Percentiles rank a stretch among this genome's conserved stretches.
Evolutionary conservation across 345 rosid species (phyloP).

Genomic region (Corchorus olitorius): DNA sequence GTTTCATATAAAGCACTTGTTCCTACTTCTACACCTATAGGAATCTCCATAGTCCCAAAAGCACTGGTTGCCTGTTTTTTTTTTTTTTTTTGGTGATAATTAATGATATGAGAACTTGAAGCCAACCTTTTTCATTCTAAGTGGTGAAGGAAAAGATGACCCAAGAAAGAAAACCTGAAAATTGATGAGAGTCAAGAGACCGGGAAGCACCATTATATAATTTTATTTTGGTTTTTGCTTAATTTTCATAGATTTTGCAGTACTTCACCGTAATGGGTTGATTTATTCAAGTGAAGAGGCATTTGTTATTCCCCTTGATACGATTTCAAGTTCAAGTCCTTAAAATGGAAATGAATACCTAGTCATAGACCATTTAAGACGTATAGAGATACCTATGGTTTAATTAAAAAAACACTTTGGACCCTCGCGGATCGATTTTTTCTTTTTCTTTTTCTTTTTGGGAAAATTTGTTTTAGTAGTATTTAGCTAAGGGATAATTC

Average conservation of each 20-base stretch:
- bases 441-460: not conserved
- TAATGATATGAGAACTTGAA: not conserved
- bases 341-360: too few relatives aligned
- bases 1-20: not conserved
- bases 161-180: not conserved
- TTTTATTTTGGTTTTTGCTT: not conserved
- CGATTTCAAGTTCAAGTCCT: too few relatives aligned
- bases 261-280: too few relatives aligned
- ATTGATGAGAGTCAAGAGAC: not conserved
- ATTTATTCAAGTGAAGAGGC: too few relatives aligned
- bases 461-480: not conserved
- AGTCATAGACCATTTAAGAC: too few relatives aligned
- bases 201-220: not conserved
- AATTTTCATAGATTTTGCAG: not conserved
- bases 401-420: too few relatives aligned
- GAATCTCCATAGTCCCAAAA: slow-evolving; percentile 20
- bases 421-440: not conserved
- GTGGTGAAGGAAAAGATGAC: not conserved
- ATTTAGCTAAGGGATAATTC: too few relatives aligned
- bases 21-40: not conserved
- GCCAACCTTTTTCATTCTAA: not conserved
- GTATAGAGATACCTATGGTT: too few relatives aligned
- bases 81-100: too few relatives aligned
- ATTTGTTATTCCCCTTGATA: too few relatives aligned
- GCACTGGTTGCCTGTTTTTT: slow-evolving; percentile 17